phyloP scores from a whole-genome alignment of 805 yeast species.

The Lipomyces spencermartinsiae region DNA sequence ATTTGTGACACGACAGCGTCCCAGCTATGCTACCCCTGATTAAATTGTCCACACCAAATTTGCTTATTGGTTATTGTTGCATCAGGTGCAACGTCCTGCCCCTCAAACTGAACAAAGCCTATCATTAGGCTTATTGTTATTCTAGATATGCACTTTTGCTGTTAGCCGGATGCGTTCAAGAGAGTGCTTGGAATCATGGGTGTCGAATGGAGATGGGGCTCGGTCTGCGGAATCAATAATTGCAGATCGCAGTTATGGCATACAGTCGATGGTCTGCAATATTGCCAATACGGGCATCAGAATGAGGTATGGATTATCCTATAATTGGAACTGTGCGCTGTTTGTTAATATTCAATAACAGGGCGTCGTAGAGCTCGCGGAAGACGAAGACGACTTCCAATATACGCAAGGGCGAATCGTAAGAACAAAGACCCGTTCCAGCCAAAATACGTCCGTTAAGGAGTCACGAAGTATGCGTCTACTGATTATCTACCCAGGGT shows the following conservation, averaged over 20 bases:
- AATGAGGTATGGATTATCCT: constrained; percentile 51
- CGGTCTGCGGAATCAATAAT: constrained; percentile 87
- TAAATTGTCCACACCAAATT: no score
- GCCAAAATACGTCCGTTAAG: constrained; percentile 44
- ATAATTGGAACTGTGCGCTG: not conserved
- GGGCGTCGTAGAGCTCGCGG: constrained; percentile 77
- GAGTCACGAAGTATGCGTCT: constrained; percentile 25
- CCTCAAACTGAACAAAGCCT: not conserved
- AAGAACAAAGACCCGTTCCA: constrained; percentile 3
- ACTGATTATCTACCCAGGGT: constrained; percentile 5
- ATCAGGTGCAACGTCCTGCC: not conserved
- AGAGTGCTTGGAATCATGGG: constrained; percentile 11
- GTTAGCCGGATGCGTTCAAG: not conserved
- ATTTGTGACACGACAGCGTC: no score
- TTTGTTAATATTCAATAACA: not conserved
- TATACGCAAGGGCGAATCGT: constrained; percentile 36
- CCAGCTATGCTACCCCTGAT: no score
- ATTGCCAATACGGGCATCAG: constrained; percentile 92
- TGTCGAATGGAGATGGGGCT: constrained; percentile 67
- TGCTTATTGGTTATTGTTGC: no score
- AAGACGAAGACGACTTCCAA: constrained; percentile 73
- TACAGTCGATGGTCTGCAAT: constrained; percentile 73
- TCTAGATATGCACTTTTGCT: not conserved
- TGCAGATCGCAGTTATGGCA: constrained; percentile 82
- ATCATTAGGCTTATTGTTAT: not conserved